phyloP scores from a whole-genome alignment of 495 filamentous ascomycete genomes.

The Parathielavia appendiculata region DNA sequence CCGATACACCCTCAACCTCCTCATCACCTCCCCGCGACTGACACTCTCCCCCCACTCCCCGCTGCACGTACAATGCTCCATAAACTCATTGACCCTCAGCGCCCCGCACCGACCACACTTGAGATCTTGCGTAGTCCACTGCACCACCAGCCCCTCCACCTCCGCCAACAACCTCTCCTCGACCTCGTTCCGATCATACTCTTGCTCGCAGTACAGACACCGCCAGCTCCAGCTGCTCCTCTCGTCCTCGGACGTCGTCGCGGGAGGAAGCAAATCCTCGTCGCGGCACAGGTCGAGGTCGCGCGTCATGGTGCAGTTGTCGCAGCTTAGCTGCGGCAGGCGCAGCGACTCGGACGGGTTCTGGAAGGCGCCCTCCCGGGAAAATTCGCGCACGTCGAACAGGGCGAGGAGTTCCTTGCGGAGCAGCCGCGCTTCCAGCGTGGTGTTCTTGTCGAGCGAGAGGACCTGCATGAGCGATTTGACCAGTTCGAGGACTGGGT shows the following conservation, averaged over 20 bases:
- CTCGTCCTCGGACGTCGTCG: constrained; percentile 17
- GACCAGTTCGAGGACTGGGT: constrained; percentile 83
- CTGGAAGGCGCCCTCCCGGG: constrained; percentile 73
- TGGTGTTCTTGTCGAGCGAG: constrained; percentile 79
- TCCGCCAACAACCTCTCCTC: constrained; percentile 79
- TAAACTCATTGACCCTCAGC: constrained; percentile 80
- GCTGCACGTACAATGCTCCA: constrained; percentile 93
- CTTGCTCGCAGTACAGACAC: constrained; percentile 69
- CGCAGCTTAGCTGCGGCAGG: constrained; percentile 72
- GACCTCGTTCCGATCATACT: constrained; percentile 68
- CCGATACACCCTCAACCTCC: constrained; percentile 60
- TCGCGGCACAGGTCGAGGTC: constrained; percentile 96
- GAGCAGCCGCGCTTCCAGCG: constrained; percentile 76
- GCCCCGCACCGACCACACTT: constrained; percentile 67
- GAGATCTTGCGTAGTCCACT: constrained; percentile 87
- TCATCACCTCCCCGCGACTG: constrained; percentile 61
- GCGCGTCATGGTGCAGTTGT: constrained; percentile 77
- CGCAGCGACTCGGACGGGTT: constrained; percentile 76
- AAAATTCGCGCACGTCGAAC: constrained; percentile 93
- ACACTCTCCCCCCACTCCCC: constrained; percentile 74
- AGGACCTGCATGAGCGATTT: constrained; percentile 89
- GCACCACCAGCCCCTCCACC: constrained; percentile 65
- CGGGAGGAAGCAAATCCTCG: constrained; percentile 61
- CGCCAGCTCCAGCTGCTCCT: constrained; percentile 56
- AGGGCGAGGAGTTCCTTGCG: constrained; percentile 82